Base-by-base conservation (phyloP, 2,329 filamentous ascomycete species). In the Botrytis galanthina region DNA sequence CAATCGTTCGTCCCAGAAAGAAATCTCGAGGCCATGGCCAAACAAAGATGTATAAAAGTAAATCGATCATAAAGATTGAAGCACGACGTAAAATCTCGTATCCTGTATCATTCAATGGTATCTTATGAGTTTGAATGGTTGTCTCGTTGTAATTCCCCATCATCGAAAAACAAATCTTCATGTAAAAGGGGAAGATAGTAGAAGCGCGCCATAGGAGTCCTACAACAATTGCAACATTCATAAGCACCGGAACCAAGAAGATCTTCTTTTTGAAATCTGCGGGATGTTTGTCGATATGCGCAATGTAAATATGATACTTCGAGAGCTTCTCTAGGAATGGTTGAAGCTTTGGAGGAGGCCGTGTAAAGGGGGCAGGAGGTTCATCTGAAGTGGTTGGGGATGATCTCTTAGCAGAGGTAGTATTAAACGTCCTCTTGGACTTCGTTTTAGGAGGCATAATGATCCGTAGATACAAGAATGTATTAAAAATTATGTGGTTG, bases 21-120 rank as follows among this genome's bases (percentile, higher is more conserved):
- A 97, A 94, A 77, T 91, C 89, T 70, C 89, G 83, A 0, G 92
- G 92, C 92, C 92, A 94, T 12, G 91, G 88, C 84, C 91, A 90
- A 73, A 94, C 86, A 74, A 93, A 89, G 54, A 90, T 83, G 77
- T 89, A 85, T 32, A 94, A 86, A 42, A 90, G 75, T 75, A 93
- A 93, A 83, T 98, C 95, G 54, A 95, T 81, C 76, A 92, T 83
- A 81, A 98, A 92, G 57, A 87, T 90, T 66, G 86, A 78, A 8
- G 88, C 88, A 32, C 95, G 89, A 70, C 76, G 64, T 32, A 79
- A 44, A 44, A 81, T 76, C 77, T 91, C 86, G 80, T 83, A 84
- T 1, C 84, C 78, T 61, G 94, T 84, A 71, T 89, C 84, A 1
- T 82, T 78, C 85, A 89, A 91, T 1, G 88, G 84, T 64, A 89